Evolutionary conservation across 768 basidiomycete species (phyloP).

Genomic region (Leccinum truebloodii): DNA sequence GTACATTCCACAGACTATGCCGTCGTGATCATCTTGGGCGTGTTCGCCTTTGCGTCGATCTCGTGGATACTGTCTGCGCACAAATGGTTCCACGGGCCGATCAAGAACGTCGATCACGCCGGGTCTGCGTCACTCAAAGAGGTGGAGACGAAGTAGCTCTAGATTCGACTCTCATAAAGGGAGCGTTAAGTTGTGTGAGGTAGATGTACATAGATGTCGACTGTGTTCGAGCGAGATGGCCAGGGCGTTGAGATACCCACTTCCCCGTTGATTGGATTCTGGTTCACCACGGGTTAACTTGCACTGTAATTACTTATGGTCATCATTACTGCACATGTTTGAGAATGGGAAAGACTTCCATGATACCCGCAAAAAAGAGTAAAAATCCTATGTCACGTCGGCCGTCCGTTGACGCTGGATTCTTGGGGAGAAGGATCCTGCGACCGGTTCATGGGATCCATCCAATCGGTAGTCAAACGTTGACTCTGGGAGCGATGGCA

Average conservation of each 20-base stretch:
- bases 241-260: not conserved
- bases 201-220: not conserved
- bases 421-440: slow-evolving; percentile 24
- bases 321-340: slow-evolving; percentile 1
- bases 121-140: slow-evolving; percentile 6
- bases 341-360: not conserved
- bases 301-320: not conserved
- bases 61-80: slow-evolving; percentile 69
- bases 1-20: slow-evolving; percentile 56
- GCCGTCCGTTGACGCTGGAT: slow-evolving; percentile 26
- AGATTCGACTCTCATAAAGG: not conserved
- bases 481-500: too few relatives aligned
- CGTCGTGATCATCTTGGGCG: slow-evolving; percentile 61
- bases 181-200: not conserved
- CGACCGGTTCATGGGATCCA: slow-evolving; percentile 18
- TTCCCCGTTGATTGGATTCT: too few relatives aligned
- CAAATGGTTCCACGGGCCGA: slow-evolving; percentile 72
- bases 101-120: slow-evolving; percentile 45
- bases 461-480: not conserved
- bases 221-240: not conserved
- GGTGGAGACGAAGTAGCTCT: slow-evolving; percentile 15
- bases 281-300: not conserved
- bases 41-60: slow-evolving; percentile 62
- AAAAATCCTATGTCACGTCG: slow-evolving; percentile 19
- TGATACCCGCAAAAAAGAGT: not conserved